Evolutionary conservation across 805 yeast species (phyloP), one percentile per base, ranked within the genome.

Genomic region (Candida ponderosae): DNA sequence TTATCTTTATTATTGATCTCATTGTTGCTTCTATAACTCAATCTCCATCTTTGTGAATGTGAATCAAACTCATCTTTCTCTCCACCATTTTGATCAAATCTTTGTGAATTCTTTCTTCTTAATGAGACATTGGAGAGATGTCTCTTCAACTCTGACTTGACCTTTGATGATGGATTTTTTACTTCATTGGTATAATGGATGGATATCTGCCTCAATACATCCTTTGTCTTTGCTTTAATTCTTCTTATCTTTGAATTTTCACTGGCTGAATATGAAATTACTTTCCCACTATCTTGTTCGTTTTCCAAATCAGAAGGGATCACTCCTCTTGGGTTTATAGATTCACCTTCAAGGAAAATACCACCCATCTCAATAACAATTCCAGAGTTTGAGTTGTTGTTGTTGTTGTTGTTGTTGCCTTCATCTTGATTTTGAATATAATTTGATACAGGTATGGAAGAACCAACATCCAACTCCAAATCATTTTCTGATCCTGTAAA

Each of bases 1-100:
- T 16, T 16, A 7, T 16, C 19, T 3, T 15, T 5, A 2, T 14
- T 14, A 7, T 18, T 13, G n/a, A 13, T 13, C 5, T 23, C 19
- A 24, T 17, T 23, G 4, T 5, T 5, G 10, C 26, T 32, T 30
- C 43, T 33, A 13, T 7, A 28, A 17, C n/a, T 27, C 13, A 44
- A 29, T 39, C 46, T 6, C 40, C 36, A 11, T 38, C 30, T 15
- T 41, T 32, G 27, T 45, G 45, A 18, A 46, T 31, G 11, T 34
- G 30, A 16, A 26, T 10, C 11, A 43, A 32, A 15, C 32, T 32
- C 18, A 32, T 16, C 17, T 8, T 26, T 18, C 4, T 18, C 23
- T 18, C 5, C 17, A 18, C 7, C 24, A 6, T 7, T 29, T 18
- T 15, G 10, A 28, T 28, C 17, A 26, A 13, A 5, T 8, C 14